Base-by-base conservation (phyloP, 176 grass and related monocot genomes). In the Tuctoria greenei region DNA sequence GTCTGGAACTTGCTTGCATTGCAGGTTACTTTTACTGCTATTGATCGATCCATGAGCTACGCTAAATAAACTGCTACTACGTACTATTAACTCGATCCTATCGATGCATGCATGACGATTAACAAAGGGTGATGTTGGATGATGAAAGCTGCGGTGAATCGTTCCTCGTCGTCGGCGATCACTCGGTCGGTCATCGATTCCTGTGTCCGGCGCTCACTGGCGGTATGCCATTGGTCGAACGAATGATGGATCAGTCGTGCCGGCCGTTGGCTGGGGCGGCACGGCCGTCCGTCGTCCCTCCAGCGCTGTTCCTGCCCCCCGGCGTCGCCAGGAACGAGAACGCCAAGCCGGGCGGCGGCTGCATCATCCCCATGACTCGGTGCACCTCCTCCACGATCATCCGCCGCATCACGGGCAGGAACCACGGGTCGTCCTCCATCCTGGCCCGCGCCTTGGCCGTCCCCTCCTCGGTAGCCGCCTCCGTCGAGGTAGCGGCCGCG, bases 301-400 rank as follows among this genome's bases (percentile, higher is more conserved):
- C 68, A 26, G 1, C n/a, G 18, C 56, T 60, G 77, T 42, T 52
- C 46, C 73, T 61, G 31, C 31, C 31, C n/a, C n/a, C n/a, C n/a
- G n/a, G n/a, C 46, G 77, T 56, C 55, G 75, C 17, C 8, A 52
- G 16, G 54, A 50, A 74, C 49, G 66, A 70, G 86, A 52, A 81
- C 63, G 71, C 59, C 49, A 71, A n/a, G 55, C 72, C 31, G 1
- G 31, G 54, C 23, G 55, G 54, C 2, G 54, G 9, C 23, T 58
- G 55, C 49, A 72, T 47, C 39, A 90, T 82, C 7, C 71, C 82
- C 63, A 93, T 71, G 40, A 90, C 84, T 10, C 80, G 84, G 25
- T 76, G 75, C 76, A 97, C 93, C 87, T 97, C 93, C 46, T 97
- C 90, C 8, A 71, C 71, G 61, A 93, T 79, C 85, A 97, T 88